Base-by-base conservation (phyloP, 192 early-diverging fungal species). In the Geranomyces variabilis region DNA sequence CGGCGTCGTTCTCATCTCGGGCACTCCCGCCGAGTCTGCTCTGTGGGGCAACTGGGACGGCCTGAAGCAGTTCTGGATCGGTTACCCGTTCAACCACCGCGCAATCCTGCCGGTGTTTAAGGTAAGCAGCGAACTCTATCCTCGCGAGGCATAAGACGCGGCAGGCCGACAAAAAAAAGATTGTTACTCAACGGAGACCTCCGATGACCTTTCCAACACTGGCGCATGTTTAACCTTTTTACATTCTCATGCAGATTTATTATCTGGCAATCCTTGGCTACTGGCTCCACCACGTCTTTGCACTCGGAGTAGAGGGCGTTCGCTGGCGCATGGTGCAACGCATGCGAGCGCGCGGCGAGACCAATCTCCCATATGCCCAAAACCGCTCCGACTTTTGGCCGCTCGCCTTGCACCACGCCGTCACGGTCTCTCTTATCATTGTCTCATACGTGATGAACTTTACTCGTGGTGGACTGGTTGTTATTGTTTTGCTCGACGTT, bases 401-500 rank as follows among this genome's bases (percentile, higher is more conserved):
- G 4, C 26, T 64, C 24, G 46, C 58, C 13, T 69, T 84, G 13
- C 93, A 94, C 77, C 92, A 94, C 75, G 74, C 91, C 31, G 88
- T 94, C 26, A 93, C 93, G 19, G 88, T 86, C 60, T 80, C 83
- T 0, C 75, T 94, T 26, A 75, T 93, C 28, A 81, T 82, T 48
- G 74, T 80, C 60, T 89, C 88, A 13, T 89, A 93, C 69, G 83
- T 70, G 48, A 82, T 76, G 71, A 88, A 93, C 74, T 92, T 83
- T 60, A 90, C 88, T 12, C 88, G 90, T 30, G 84, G 93, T 62
- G 93, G 93, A 19, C 90, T 93, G 63, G 90, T 88, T 57, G 85
- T 93, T 28, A 75, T 94, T 51, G 85, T 86, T 58, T 84, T 82
- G 74, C 90, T 93, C 89, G 93, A 94, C 76, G 81, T 91, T 45